Percentiles rank a stretch among this genome's conserved stretches.
phyloP scores from a whole-genome alignment of 495 filamentous ascomycete genomes.

The Xylaria castorea region DNA sequence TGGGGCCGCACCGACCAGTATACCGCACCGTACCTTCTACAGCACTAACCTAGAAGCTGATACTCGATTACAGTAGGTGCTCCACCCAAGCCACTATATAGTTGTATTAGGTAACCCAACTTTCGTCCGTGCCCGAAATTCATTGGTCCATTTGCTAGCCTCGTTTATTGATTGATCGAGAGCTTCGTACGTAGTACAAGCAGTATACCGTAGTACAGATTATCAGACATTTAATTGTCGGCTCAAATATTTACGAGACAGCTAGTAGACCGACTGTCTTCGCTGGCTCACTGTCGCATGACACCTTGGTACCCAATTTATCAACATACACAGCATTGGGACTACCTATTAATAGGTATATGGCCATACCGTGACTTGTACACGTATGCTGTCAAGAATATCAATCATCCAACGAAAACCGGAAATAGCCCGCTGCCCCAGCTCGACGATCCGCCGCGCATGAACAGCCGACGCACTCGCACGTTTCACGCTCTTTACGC shows the following conservation, averaged over 20 bases:
- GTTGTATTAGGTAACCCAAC: conserved; percentile 13
- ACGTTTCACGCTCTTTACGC: neutral
- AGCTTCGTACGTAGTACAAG: neutral
- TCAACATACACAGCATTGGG: neutral
- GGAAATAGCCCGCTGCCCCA: conserved; percentile 1
- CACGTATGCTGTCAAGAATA: conserved; percentile 2
- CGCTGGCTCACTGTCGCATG: conserved; percentile 23
- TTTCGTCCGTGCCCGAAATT: neutral
- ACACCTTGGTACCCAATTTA: conserved; percentile 8
- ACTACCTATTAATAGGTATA: conserved; percentile 13
- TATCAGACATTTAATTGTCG: conserved; percentile 8
- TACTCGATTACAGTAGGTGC: no score
- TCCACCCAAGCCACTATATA: neutral
- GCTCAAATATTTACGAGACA: neutral
- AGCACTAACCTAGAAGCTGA: neutral
- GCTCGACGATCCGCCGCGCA: conserved; percentile 14
- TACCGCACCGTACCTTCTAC: neutral
- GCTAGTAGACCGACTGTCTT: neutral
- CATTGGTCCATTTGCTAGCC: conserved; percentile 16
- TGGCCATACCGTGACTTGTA: neutral
- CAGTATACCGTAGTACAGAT: neutral
- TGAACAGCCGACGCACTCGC: conserved; percentile 19
- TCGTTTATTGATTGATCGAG: neutral
- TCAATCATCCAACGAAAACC: conserved; percentile 8
- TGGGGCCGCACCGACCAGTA: neutral